Evolutionary conservation across 83 land plant species (phyloP).

Genomic region (Thuja plicata): DNA sequence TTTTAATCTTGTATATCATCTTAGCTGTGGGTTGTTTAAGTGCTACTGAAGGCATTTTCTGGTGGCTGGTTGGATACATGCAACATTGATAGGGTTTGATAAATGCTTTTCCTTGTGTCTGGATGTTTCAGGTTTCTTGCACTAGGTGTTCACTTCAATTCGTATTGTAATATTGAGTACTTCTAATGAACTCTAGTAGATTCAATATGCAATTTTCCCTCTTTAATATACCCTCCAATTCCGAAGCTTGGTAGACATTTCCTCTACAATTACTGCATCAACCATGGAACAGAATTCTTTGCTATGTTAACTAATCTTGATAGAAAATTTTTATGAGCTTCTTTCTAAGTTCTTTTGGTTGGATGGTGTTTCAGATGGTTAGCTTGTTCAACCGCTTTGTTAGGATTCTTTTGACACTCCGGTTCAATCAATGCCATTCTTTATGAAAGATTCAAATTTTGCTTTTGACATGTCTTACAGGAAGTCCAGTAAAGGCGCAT

Average conservation of each 20-base stretch:
- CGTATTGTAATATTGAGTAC: not conserved
- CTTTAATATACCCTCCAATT: not conserved
- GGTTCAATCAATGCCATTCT: not conserved
- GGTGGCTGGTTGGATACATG: not conserved
- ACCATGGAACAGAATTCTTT: not conserved
- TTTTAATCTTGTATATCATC: not conserved
- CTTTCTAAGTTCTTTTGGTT: not conserved
- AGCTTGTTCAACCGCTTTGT: not conserved
- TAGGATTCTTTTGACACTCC: not conserved
- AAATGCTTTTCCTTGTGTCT: not conserved
- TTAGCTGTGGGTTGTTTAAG: not conserved
- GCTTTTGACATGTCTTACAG: conserved; percentile 19
- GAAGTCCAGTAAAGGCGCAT: conserved; percentile 54
- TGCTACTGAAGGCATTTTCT: not conserved
- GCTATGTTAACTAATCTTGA: not conserved
- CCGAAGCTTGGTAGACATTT: not conserved
- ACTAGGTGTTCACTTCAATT: not conserved
- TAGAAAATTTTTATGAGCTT: not conserved
- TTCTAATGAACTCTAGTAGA: not conserved
- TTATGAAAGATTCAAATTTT: not conserved
- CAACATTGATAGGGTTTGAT: no score
- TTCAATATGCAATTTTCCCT: not conserved
- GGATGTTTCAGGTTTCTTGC: not conserved
- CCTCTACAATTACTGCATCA: not conserved
- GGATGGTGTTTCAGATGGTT: not conserved